A percentile compares a stretch with the other conserved stretches of the same genome.
phyloP scores from a whole-genome alignment of 2,329 filamentous ascomycete genomes.

The Colletotrichum lindemuthianum region DNA sequence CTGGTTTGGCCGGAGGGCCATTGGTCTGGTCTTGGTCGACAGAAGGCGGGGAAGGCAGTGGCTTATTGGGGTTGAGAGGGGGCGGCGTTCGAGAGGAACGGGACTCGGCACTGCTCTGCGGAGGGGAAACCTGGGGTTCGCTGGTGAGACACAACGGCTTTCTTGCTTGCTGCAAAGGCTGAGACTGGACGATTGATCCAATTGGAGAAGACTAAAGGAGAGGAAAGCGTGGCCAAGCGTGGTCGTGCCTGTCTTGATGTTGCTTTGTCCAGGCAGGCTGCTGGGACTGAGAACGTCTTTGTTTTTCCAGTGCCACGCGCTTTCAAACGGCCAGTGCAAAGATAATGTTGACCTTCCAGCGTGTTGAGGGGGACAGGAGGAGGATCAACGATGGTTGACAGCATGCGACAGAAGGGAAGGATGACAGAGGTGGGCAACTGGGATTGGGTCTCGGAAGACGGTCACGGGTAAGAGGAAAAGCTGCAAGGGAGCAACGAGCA shows the following conservation, averaged over 20 bases:
- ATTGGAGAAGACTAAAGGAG: constrained; percentile 12
- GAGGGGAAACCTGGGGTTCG: constrained; percentile 36
- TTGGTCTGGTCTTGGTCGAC: constrained; percentile 53
- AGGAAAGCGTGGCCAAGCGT: neutral
- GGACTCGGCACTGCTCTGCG: constrained; percentile 36
- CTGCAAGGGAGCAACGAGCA: constrained; percentile 31
- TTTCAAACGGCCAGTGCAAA: too few relatives aligned
- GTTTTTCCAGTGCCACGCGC: too few relatives aligned
- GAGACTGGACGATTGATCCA: constrained; percentile 29
- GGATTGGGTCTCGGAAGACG: constrained; percentile 20
- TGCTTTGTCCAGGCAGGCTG: too few relatives aligned
- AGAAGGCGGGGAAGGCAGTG: constrained; percentile 63
- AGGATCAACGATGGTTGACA: neutral
- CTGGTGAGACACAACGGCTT: constrained; percentile 36
- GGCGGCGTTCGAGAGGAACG: constrained; percentile 40
- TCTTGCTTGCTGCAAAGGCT: constrained; percentile 29
- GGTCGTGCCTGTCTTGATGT: too few relatives aligned
- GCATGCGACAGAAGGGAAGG: neutral
- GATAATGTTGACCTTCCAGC: too few relatives aligned
- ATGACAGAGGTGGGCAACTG: constrained; percentile 15
- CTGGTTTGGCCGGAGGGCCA: constrained; percentile 52
- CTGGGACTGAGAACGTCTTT: too few relatives aligned
- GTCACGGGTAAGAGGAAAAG: constrained; percentile 30
- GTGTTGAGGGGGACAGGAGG: too few relatives aligned
- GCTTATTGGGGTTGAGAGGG: constrained; percentile 63